These are phyloP conservation scores for Zygnema circumcarinatum DNA, from an alignment of 139 green algal genomes.

Conservation along the genomic window DNA sequence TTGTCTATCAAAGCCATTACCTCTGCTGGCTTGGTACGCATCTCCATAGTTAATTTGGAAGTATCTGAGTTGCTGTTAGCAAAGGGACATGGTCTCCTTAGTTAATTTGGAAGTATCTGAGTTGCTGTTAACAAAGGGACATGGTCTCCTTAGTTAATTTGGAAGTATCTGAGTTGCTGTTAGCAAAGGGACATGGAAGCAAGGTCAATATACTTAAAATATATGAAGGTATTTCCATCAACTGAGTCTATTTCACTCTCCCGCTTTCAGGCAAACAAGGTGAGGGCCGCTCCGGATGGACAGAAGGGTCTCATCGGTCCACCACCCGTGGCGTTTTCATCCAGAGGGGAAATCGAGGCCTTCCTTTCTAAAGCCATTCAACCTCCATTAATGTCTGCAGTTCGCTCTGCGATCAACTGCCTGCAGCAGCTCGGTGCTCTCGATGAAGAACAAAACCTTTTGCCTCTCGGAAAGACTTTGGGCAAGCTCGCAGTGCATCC, in stretches of 20 bases:
- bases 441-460: conserved; percentile 31
- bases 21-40: conserved; percentile 35
- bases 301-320: background rate
- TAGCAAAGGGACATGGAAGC: no score
- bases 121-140: conserved; percentile 8
- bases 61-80: conserved; percentile 4
- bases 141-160: conserved; percentile 45
- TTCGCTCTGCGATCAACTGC: conserved; percentile 16
- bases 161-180: conserved; percentile 14
- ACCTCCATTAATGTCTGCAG: conserved; percentile 8
- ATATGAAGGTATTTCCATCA: no score
- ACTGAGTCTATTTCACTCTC: no score
- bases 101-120: conserved; percentile 28
- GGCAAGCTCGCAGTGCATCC: conserved; percentile 77
- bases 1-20: conserved; percentile 66
- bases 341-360: background rate
- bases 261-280: no score
- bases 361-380: conserved; percentile 36
- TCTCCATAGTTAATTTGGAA: conserved; percentile 46
- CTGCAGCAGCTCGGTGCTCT: conserved; percentile 61
- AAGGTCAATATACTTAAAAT: no score
- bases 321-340: background rate
- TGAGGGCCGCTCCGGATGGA: no score
- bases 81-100: conserved; percentile 50
- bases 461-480: conserved; percentile 63